phyloP scores from a whole-genome alignment of 805 yeast genomes.

The Sungouiella blattae region DNA sequence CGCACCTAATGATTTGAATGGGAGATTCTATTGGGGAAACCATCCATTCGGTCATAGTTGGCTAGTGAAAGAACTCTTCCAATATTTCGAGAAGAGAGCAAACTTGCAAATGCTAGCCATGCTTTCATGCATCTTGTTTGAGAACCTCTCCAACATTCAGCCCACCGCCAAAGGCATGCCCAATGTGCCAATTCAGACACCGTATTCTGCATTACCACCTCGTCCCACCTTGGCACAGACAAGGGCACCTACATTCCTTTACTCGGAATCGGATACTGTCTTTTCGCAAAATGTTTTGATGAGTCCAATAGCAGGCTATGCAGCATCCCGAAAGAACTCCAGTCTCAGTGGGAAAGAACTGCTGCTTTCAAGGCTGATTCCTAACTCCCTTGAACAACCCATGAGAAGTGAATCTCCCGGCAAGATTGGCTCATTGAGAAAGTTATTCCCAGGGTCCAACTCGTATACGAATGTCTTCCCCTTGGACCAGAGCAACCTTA shows the following conservation, averaged over 20 bases:
- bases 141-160: constrained; percentile 22
- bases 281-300: too few relatives aligned
- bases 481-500: background rate
- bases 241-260: constrained; percentile 5
- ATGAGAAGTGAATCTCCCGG: background rate
- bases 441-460: background rate
- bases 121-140: constrained; percentile 70
- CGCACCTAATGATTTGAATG: constrained; percentile 7
- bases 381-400: background rate
- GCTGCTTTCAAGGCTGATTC: constrained; percentile 9
- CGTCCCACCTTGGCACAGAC: constrained; percentile 15
- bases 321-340: constrained; percentile 10
- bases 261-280: too few relatives aligned
- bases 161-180: constrained; percentile 12
- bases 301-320: background rate
- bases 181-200: constrained; percentile 46
- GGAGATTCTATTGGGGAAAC: constrained; percentile 65
- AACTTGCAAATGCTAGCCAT: constrained; percentile 89
- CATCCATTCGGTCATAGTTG: constrained; percentile 74
- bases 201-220: constrained; percentile 36
- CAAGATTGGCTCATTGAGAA: background rate
- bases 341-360: constrained; percentile 7
- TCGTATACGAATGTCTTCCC: background rate
- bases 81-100: constrained; percentile 57
- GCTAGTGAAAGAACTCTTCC: constrained; percentile 60